phyloP scores from a whole-genome alignment of 139 green algal genomes.

The Closterium sp. region DNA sequence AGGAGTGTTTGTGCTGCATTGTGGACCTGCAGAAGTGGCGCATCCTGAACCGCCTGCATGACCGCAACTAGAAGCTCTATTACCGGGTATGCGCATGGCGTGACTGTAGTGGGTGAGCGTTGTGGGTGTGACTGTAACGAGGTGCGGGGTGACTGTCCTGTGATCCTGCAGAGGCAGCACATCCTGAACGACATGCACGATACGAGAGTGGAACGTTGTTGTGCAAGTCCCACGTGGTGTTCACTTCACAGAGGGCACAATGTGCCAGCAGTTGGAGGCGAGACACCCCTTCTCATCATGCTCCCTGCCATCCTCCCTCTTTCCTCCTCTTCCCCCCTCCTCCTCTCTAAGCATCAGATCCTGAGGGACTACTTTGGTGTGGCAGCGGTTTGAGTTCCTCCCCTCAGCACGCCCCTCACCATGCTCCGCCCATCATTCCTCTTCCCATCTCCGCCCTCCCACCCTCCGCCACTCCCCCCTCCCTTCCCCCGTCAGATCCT shows the following conservation, averaged over 20 bases:
- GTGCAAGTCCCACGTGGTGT: slow-evolving; percentile 84
- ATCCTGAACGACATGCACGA: slow-evolving; percentile 63
- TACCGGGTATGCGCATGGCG: slow-evolving; percentile 60
- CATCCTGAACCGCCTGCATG: slow-evolving; percentile 57
- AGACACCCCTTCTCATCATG: not conserved
- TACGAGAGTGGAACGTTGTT: no score
- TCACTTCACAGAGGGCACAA: no score
- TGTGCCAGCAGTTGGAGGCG: no score
- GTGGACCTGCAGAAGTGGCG: slow-evolving; percentile 61
- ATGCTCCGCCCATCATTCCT: slow-evolving; percentile 46
- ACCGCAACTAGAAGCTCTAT: slow-evolving; percentile 95
- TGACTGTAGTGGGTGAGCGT: no score
- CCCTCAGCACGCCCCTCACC: slow-evolving; percentile 36
- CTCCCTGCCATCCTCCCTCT: not conserved
- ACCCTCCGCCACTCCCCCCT: not conserved
- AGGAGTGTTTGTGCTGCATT: no score
- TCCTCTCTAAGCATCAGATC: not conserved
- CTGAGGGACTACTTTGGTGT: slow-evolving; percentile 50
- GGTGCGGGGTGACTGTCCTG: no score
- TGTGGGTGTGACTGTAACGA: no score
- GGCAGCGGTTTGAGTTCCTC: slow-evolving; percentile 52
- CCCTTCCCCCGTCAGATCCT: slow-evolving; percentile 26
- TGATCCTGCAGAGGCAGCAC: slow-evolving; percentile 58
- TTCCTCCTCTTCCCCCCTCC: not conserved
- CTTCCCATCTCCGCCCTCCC: no score